Evolutionary conservation across 768 basidiomycete species (phyloP), one percentile per base, ranked within the genome.

Genomic region (Roridomyces roridus): DNA sequence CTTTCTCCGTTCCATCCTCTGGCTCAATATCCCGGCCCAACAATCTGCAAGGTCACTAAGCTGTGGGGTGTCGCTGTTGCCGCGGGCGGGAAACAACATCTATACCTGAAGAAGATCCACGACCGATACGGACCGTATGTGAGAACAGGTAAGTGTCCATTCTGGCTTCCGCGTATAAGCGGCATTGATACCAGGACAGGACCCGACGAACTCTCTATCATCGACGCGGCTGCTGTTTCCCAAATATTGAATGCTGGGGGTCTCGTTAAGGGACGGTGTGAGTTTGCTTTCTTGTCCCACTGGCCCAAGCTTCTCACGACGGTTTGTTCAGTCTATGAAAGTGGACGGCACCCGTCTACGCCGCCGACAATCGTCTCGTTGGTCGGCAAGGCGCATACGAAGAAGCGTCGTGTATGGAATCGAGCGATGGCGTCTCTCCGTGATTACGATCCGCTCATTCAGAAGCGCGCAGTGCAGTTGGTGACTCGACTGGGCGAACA

Each of bases 1-100:
- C 57, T 84, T 7, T 84, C 82, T 6, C 82, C 83, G 4, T 77
- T 77, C 68, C 84, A 86, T 63, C 82, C 83, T 1, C 70, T 85
- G 9, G 78, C 80, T 7, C 62, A 69, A 25, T 82, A 78, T 59
- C 82, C 82, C 17, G 84, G 83, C 17, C 85, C 84, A 0, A 11
- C 75, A 0, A 42, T 78, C 2, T 71, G 69, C 61, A 81, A 72
- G 47, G 31, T 80, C 11, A 73, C 77, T 8, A 78, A 79, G 50
- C 63, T 80, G 12, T 72, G 71, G 57, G 65, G 73, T 17, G 72
- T 75, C 3, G 70, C 70, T 53, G 48, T 76, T 5, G 71, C 72
- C 14, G 57, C 62, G 8, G 56, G 57, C 1, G 84, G 83, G 3
- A 72, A 76, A 51, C 79, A 80, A 49, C 77, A 85, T 59, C 65